Evolutionary conservation across 352 stramenopile species (phyloP).

Genomic region (Globisporangium canariense): DNA sequence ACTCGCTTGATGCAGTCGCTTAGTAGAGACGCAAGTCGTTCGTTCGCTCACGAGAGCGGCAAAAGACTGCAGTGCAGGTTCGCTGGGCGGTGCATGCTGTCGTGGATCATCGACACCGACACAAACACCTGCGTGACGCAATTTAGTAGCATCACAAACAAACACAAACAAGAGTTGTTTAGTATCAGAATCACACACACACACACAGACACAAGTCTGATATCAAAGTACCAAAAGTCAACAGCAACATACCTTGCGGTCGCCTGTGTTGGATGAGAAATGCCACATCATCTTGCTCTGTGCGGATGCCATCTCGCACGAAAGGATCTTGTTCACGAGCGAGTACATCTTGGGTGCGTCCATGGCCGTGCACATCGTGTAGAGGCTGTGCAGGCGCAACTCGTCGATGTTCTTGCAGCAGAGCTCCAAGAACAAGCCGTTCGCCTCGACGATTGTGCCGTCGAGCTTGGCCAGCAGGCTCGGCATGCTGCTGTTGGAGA

Average conservation of each 20-base stretch:
- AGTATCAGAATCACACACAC: neutral
- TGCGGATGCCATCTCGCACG: conserved; percentile 70
- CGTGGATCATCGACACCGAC: conserved; percentile 81
- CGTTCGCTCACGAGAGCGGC: conserved; percentile 51
- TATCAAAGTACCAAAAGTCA: conserved; percentile 1
- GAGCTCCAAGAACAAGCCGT: conserved; percentile 71
- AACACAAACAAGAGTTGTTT: neutral
- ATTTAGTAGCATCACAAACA: conserved; percentile 8
- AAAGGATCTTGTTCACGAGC: conserved; percentile 71
- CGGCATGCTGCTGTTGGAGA: conserved; percentile 75
- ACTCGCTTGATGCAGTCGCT: conserved; percentile 7
- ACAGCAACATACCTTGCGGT: conserved; percentile 58
- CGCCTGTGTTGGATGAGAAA: conserved; percentile 54
- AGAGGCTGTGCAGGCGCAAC: conserved; percentile 69
- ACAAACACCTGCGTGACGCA: conserved; percentile 55
- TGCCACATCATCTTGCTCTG: conserved; percentile 88
- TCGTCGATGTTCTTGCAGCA: conserved; percentile 81
- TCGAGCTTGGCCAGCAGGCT: conserved; percentile 74
- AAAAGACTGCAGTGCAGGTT: conserved; percentile 81
- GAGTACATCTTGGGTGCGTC: conserved; percentile 82
- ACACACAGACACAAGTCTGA: neutral
- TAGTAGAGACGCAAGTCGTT: neutral
- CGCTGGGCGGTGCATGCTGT: conserved; percentile 65
- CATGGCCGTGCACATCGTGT: conserved; percentile 75
- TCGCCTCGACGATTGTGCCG: conserved; percentile 76